A percentile compares a stretch with the other conserved stretches of the same genome.
These are phyloP conservation scores for Sporodiniella umbellata DNA, from an alignment of 371 early-diverging fungal species.

Conservation along the genomic window DNA sequence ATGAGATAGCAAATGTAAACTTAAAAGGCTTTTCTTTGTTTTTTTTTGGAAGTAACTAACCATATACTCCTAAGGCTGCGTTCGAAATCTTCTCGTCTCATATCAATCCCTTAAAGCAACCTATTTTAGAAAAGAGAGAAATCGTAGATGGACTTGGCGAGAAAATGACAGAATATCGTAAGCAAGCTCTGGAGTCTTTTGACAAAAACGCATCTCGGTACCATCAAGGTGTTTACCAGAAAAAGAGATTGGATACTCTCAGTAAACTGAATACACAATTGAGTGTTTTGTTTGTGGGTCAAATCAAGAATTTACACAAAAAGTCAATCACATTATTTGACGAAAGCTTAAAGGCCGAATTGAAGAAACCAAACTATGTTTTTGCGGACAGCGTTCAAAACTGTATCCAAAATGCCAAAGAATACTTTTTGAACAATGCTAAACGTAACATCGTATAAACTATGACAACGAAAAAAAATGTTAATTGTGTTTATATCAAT, in stretches of 20 bases:
- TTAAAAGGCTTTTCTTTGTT: too few relatives aligned
- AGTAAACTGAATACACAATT: slow-evolving; percentile 74
- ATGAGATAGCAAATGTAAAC: slow-evolving; percentile 85
- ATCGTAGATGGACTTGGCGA: slow-evolving; percentile 77
- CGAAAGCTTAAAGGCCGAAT: slow-evolving; percentile 31
- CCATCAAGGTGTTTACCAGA: slow-evolving; percentile 82
- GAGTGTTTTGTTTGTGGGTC: slow-evolving; percentile 77
- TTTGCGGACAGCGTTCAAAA: slow-evolving; percentile 51
- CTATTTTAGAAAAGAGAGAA: slow-evolving; percentile 71
- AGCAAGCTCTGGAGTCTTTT: slow-evolving; percentile 66
- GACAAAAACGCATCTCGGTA: slow-evolving; percentile 92
- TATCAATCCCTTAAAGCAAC: slow-evolving; percentile 59
- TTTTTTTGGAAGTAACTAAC: not conserved
- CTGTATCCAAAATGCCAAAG: slow-evolving; percentile 45
- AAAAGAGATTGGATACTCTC: slow-evolving; percentile 80
- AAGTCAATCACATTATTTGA: slow-evolving; percentile 64
- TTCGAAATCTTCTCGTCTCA: slow-evolving; percentile 66
- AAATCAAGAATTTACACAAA: slow-evolving; percentile 83
- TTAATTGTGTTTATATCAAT: slow-evolving; percentile 52
- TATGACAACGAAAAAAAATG: too few relatives aligned
- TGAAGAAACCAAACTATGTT: slow-evolving; percentile 47
- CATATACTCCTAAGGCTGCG: slow-evolving; percentile 42
- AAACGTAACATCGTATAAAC: too few relatives aligned
- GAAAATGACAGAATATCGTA: slow-evolving; percentile 57
- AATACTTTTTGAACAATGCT: slow-evolving; percentile 15